Base-by-base conservation (phyloP, 148 eudicot species). In the Rhododendron ovatum region DNA sequence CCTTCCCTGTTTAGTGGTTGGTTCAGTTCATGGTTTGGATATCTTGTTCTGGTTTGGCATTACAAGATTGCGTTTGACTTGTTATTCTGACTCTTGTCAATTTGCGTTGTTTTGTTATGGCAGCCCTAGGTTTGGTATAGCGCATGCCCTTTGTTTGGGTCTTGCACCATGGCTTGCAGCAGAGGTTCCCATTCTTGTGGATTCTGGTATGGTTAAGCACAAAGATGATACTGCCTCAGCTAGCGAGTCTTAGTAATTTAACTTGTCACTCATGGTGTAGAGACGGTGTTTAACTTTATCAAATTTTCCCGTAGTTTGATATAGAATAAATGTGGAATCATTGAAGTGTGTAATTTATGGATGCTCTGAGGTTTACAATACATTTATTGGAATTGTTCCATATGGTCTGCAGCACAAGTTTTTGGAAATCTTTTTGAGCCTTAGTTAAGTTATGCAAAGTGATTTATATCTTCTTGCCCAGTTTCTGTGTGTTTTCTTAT, bases 141-240 rank as follows among this genome's bases (percentile, higher is more conserved):
- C 99, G 11, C 99, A 96, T 86, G 99, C 98, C 26, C 94, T 96
- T 18, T 96, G 99, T 90, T 89, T 96, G 92, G 99, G 99, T 18
- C 98, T 96, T 85, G 99, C 99, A 37, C 99, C 99, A 33, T 96
- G 99, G 99, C 98, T 96, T 85, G 99, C 99, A 7, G 98, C 99
- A 14, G 99, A 96, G 88, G 91, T 96, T 84, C 99, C 99, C 14
- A 82, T 96, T 87, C 95, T 96, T n/a, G 99, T 96, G 65, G 99
- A 96, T 88, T 96, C 98, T 79, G 99, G 99, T 45, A 95, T 95
- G 97, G 84, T 96, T 83, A 95, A 96, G 93, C 99, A 96, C 92
- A 96, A 96, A 89, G 99, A 96, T 78, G 99, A 96, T 87, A 88
- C 84, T 20, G 94, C 96, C 59, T 87, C 98, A 30, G 87, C 99